These are phyloP conservation scores for Myxozyma mucilagina DNA, from an alignment of 805 yeast species.

Conservation along the genomic window DNA sequence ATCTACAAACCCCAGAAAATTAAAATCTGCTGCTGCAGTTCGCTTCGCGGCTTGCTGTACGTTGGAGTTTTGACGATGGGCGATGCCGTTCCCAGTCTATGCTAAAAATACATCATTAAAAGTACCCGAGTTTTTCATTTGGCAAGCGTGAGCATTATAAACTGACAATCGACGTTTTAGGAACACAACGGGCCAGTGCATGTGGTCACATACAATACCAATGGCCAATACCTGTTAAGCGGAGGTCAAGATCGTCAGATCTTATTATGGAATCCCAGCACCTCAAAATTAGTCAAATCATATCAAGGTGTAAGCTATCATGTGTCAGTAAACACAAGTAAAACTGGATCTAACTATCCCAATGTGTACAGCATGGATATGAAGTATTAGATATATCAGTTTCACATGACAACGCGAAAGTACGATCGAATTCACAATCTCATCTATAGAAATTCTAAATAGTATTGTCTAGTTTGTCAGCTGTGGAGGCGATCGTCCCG, in stretches of 20 bases:
- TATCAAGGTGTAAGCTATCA: conserved; percentile 24
- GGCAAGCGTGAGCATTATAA: neutral
- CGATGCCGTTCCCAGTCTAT: conserved; percentile 18
- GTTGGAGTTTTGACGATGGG: neutral
- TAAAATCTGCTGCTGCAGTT: neutral
- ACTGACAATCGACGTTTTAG: conserved; percentile 1
- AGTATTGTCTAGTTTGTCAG: conserved; percentile 34
- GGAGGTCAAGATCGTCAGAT: conserved; percentile 39
- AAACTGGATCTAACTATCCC: neutral
- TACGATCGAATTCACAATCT: neutral
- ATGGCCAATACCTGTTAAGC: conserved; percentile 36
- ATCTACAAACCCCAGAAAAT: too few relatives aligned
- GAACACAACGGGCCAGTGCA: conserved; percentile 34
- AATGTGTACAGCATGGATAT: conserved; percentile 33
- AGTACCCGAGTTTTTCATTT: neutral
- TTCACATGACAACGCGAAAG: conserved; percentile 32
- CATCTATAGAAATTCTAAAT: neutral
- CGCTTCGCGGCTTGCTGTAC: neutral
- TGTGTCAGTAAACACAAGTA: neutral
- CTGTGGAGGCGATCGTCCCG: conserved; percentile 40
- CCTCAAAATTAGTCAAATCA: conserved; percentile 29
- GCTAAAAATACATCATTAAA: conserved; percentile 4
- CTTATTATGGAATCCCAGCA: conserved; percentile 36
- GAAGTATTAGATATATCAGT: conserved; percentile 39
- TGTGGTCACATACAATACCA: conserved; percentile 34